Conservation (phyloP, 2,329 filamentous ascomycete species). For the Fusarium guadeloupense region DNA sequence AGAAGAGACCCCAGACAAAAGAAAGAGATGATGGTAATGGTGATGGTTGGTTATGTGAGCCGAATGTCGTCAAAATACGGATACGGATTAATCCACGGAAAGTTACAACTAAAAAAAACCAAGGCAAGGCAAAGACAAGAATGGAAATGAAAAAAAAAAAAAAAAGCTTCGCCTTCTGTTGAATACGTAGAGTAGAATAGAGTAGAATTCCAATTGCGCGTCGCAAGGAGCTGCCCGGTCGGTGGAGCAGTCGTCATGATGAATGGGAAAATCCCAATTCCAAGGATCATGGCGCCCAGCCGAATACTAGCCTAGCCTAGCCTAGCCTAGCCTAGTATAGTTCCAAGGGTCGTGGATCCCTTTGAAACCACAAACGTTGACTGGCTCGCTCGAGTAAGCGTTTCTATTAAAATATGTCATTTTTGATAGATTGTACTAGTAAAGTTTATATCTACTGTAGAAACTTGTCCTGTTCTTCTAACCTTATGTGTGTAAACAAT, state of each 20-base stretch:
- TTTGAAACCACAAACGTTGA: constrained; percentile 3
- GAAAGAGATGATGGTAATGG: neutral
- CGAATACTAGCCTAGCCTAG: neutral
- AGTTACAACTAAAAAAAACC: neutral
- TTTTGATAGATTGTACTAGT: too few species aligned
- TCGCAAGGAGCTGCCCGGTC: neutral
- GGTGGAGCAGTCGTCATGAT: constrained; percentile 33
- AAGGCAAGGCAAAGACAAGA: neutral
- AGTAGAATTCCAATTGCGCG: too few species aligned
- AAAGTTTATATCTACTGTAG: too few species aligned
- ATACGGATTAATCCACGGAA: constrained; percentile 20
- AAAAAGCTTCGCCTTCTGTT: neutral
- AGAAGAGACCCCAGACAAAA: constrained; percentile 5
- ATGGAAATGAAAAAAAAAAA: constrained; percentile 4
- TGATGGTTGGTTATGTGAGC: constrained; percentile 1
- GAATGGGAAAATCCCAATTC: constrained; percentile 37
- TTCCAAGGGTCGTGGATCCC: constrained; percentile 20
- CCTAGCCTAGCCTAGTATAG: too few species aligned
- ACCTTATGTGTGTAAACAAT: too few species aligned
- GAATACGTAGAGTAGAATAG: too few species aligned
- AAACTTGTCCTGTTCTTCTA: too few species aligned
- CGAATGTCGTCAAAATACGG: constrained; percentile 2
- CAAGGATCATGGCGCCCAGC: constrained; percentile 24
- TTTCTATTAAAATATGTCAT: too few species aligned
- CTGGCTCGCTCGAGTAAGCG: neutral